Evolutionary conservation across 2,329 filamentous ascomycete genomes (phyloP).

Genomic region (Penicillium brevicompactum): DNA sequence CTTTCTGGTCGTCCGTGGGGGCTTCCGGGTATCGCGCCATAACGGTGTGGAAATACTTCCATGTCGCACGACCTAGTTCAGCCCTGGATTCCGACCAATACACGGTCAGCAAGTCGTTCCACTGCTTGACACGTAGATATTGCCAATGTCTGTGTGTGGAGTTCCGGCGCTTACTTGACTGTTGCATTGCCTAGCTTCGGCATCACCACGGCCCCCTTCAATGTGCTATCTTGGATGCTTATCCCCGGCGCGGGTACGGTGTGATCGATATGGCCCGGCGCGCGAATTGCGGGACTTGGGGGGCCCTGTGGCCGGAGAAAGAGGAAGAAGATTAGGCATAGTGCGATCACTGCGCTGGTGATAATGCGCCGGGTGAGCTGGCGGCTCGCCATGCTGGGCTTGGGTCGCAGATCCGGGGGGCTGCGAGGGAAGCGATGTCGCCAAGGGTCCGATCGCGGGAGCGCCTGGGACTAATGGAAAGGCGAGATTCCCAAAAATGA

Average conservation of each 20-base stretch:
- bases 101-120: constrained; percentile 9
- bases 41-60: constrained; percentile 68
- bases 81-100: constrained; percentile 45
- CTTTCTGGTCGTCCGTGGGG: constrained; percentile 62
- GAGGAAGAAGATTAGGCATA: constrained; percentile 41
- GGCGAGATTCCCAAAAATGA: neutral
- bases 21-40: constrained; percentile 67
- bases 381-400: constrained; percentile 36
- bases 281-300: constrained; percentile 41
- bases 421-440: constrained; percentile 1
- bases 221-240: constrained; percentile 35
- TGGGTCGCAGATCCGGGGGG: neutral
- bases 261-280: constrained; percentile 44
- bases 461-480: neutral
- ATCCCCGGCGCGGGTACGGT: constrained; percentile 24
- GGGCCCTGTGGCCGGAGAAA: constrained; percentile 42
- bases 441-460: constrained; percentile 3
- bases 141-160: neutral
- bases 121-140: neutral
- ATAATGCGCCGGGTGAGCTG: constrained; percentile 41
- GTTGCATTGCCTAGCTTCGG: constrained; percentile 52
- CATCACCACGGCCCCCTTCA: constrained; percentile 50
- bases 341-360: constrained; percentile 33
- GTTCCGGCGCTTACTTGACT: constrained; percentile 39
- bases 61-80: constrained; percentile 65